phyloP scores from a whole-genome alignment of 2,329 filamentous ascomycete species.

The Pyricularia pennisetigena region DNA sequence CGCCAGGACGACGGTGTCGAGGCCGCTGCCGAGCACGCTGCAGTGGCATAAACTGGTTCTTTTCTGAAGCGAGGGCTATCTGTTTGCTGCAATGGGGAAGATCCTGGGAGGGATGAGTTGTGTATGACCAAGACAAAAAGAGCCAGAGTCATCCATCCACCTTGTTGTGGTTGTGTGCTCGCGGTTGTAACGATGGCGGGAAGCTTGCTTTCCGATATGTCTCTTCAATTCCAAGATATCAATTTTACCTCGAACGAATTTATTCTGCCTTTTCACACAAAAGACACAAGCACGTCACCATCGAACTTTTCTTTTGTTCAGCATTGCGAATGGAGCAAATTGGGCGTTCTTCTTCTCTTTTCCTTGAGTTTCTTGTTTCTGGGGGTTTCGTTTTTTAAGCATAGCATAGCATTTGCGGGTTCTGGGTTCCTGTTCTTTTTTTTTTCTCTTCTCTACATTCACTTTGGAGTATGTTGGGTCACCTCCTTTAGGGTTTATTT shows the following conservation, averaged over 20 bases:
- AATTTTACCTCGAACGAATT: neutral
- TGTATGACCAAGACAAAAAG: neutral
- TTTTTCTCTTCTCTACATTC: conserved; percentile 2
- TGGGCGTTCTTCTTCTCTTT: neutral
- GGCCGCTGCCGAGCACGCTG: neutral
- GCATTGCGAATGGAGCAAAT: neutral
- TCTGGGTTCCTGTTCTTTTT: neutral
- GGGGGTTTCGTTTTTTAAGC: neutral
- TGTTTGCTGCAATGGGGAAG: neutral
- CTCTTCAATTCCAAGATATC: neutral
- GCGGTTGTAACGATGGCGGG: neutral
- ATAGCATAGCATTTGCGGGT: conserved; percentile 2
- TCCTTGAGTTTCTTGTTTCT: neutral
- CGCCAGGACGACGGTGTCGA: conserved; percentile 3
- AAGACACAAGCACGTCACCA: neutral
- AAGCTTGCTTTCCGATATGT: neutral
- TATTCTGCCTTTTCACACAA: neutral
- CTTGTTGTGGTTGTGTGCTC: neutral
- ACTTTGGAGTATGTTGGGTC: neutral
- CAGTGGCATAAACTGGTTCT: neutral
- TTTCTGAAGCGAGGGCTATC: neutral
- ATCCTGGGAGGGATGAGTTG: neutral
- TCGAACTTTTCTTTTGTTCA: neutral
- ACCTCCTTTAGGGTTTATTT: neutral
- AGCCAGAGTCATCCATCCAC: neutral